phyloP scores from a whole-genome alignment of 1,284 basidiomycete species.

The Leccinum subspadiceum region DNA sequence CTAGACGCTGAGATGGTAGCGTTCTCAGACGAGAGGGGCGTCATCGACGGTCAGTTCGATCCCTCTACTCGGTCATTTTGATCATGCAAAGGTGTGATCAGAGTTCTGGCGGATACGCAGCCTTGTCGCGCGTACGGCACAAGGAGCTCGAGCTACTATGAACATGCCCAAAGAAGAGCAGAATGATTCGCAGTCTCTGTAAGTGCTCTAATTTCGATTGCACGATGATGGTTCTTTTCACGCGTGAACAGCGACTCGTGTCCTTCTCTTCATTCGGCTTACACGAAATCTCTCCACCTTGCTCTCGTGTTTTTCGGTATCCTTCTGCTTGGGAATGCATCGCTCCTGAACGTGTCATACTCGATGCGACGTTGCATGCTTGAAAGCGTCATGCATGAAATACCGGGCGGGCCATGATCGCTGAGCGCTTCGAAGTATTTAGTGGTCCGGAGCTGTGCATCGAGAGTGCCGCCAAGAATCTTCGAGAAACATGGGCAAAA shows the following conservation, averaged over 20 bases:
- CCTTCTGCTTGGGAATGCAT: constrained; percentile 56
- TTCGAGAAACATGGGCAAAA: constrained; percentile 51
- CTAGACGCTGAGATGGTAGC: constrained; percentile 90
- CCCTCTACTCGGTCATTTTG: not conserved
- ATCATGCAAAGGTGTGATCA: constrained; percentile 27
- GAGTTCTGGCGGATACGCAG: constrained; percentile 72
- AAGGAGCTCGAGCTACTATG: constrained; percentile 42
- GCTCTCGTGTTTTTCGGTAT: constrained; percentile 86
- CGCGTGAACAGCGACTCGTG: constrained; percentile 36
- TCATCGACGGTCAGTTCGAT: constrained; percentile 55
- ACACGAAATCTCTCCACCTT: constrained; percentile 52
- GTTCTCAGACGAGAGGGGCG: constrained; percentile 47
- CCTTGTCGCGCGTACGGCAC: constrained; percentile 55
- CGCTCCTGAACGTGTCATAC: constrained; percentile 55
- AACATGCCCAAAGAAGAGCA: constrained; percentile 16
- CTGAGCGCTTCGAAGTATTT: constrained; percentile 48
- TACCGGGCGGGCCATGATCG: constrained; percentile 64
- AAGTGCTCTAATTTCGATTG: constrained; percentile 1
- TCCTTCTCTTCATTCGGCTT: constrained; percentile 47
- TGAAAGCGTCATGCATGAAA: constrained; percentile 50
- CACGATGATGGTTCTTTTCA: not conserved
- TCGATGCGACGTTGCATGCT: constrained; percentile 56
- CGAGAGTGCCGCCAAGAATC: constrained; percentile 20
- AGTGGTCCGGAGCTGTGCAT: constrained; percentile 19
- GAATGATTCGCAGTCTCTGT: constrained; percentile 24